These are phyloP conservation scores for Brassica cretica DNA, from an alignment of 345 rosid species.

Conservation along the genomic window DNA sequence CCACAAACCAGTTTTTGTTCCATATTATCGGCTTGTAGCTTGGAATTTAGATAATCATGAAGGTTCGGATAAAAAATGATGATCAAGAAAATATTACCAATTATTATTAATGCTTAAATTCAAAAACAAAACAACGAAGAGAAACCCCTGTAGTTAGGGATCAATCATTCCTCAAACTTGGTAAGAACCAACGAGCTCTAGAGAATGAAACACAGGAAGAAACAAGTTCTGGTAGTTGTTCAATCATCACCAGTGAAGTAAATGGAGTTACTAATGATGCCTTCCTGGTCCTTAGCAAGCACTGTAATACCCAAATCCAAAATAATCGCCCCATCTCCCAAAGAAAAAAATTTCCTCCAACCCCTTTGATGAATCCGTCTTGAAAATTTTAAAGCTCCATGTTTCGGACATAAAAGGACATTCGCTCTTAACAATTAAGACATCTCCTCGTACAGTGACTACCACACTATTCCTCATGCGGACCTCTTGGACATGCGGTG, in stretches of 20 bases:
- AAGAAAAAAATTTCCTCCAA: neutral
- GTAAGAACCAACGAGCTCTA: neutral
- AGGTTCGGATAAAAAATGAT: too few species aligned
- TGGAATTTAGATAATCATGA: too few species aligned
- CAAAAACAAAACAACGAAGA: neutral
- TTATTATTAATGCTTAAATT: neutral
- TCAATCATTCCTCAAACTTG: neutral
- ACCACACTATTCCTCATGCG: neutral
- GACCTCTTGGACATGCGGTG: neutral
- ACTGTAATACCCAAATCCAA: slow-evolving; percentile 11
- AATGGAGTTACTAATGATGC: neutral
- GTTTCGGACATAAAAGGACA: neutral
- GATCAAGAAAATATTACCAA: neutral
- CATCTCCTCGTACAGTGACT: neutral
- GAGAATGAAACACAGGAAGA: neutral
- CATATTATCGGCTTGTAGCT: neutral
- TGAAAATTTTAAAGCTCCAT: neutral
- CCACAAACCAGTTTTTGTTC: neutral
- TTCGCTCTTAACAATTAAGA: neutral
- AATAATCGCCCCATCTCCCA: slow-evolving; percentile 8
- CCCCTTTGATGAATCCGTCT: neutral
- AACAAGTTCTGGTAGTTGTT: neutral
- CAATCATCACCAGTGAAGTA: neutral
- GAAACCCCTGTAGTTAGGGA: neutral
- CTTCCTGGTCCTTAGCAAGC: neutral